A percentile compares a stretch with the other conserved stretches of the same genome.
These are phyloP conservation scores for Xylariales sp. DNA, from an alignment of 2,329 filamentous ascomycete genomes.

Conservation along the genomic window DNA sequence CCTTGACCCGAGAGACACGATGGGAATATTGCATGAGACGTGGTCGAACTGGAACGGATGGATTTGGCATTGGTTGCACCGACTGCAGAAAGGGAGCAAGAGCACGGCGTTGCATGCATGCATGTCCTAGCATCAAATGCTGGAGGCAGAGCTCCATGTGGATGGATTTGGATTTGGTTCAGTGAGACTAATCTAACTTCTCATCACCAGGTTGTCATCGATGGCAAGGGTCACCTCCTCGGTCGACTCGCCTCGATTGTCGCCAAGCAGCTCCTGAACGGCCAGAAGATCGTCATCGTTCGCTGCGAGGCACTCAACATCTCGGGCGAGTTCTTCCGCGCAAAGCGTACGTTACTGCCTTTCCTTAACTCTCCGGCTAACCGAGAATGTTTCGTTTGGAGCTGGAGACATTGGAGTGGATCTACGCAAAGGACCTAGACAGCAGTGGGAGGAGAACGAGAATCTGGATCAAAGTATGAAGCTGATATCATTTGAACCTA, in stretches of 20 bases:
- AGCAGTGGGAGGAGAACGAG: too few species aligned
- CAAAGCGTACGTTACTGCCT: slow-evolving; percentile 82
- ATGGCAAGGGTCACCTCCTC: slow-evolving; percentile 99
- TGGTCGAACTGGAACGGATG: too few species aligned
- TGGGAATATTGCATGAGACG: too few species aligned
- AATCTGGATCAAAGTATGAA: too few species aligned
- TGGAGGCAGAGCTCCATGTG: too few species aligned
- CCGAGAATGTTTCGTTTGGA: not conserved
- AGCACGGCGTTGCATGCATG: too few species aligned
- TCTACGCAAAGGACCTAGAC: too few species aligned
- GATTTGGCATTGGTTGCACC: too few species aligned
- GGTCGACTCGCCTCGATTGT: slow-evolving; percentile 97
- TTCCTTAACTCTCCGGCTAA: slow-evolving; percentile 5
- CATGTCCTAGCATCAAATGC: too few species aligned
- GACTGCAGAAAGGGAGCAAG: slow-evolving; percentile 5
- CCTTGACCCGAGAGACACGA: slow-evolving; percentile 1
- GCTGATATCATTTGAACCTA: slow-evolving; percentile 45
- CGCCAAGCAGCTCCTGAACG: slow-evolving; percentile 97
- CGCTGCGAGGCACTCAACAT: slow-evolving; percentile 99
- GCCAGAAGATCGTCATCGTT: slow-evolving; percentile 99
- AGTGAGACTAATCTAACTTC: slow-evolving; percentile 1
- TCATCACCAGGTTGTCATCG: slow-evolving; percentile 90
- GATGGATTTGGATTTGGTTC: not conserved
- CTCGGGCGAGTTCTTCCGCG: slow-evolving; percentile 99
- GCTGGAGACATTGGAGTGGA: slow-evolving; percentile 10